phyloP scores from a whole-genome alignment of 2,329 filamentous ascomycete species.

The Aspergillus puulaauensis region DNA sequence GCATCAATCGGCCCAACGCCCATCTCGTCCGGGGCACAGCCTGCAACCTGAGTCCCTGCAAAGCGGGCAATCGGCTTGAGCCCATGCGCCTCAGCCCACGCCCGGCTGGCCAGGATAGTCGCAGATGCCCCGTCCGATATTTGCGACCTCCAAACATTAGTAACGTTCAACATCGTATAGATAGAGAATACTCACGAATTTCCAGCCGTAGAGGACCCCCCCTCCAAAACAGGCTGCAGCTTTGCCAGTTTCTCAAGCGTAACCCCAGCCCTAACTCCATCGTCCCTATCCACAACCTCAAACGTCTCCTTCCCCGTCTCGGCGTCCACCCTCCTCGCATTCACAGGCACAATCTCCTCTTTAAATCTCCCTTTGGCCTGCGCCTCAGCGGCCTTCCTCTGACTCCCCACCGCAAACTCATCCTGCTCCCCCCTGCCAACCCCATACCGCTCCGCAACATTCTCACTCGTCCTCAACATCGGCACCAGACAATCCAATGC shows the following conservation, averaged over 20 bases:
- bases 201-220: slow-evolving; percentile 77
- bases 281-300: slow-evolving; percentile 57
- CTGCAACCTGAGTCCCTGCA: slow-evolving; percentile 81
- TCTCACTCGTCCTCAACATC: slow-evolving; percentile 96
- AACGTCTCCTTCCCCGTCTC: slow-evolving; percentile 72
- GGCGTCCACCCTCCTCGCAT: slow-evolving; percentile 73
- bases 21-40: slow-evolving; percentile 89
- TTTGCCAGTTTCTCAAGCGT: slow-evolving; percentile 76
- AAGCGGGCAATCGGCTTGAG: slow-evolving; percentile 90
- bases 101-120: slow-evolving; percentile 86
- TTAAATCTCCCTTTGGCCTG: slow-evolving; percentile 84
- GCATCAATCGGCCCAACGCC: slow-evolving; percentile 65
- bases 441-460: slow-evolving; percentile 84
- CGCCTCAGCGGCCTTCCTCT: slow-evolving; percentile 76
- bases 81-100: slow-evolving; percentile 74
- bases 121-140: slow-evolving; percentile 62
- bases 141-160: slow-evolving; percentile 19
- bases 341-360: slow-evolving; percentile 87
- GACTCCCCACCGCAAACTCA: slow-evolving; percentile 78
- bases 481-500: slow-evolving; percentile 79
- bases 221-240: slow-evolving; percentile 82
- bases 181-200: slow-evolving; percentile 21
- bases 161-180: not conserved
- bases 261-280: slow-evolving; percentile 84
- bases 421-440: slow-evolving; percentile 77